Conservation (phyloP, 768 basidiomycete species). For the Podaxis sp. region DNA sequence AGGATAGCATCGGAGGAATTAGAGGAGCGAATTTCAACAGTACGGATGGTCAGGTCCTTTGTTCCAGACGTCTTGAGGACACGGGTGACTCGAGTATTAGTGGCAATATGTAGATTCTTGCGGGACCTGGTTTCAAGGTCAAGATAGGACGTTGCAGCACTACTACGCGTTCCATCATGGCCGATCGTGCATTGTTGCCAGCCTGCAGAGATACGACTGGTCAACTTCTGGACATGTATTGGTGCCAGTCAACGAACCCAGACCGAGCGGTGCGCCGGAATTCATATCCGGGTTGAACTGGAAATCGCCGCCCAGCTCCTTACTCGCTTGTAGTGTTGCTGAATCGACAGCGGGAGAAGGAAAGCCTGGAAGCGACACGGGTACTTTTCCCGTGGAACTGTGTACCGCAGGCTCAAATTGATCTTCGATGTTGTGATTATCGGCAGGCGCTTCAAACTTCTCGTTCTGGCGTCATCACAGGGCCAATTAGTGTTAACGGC, state of each 20-base stretch:
- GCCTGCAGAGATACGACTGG: conserved; percentile 6
- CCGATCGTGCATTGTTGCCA: conserved; percentile 25
- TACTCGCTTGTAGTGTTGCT: conserved; percentile 21
- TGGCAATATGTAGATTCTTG: conserved; percentile 30
- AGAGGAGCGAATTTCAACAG: conserved; percentile 12
- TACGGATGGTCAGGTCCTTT: conserved; percentile 6
- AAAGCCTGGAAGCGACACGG: conserved; percentile 19
- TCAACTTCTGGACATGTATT: background rate
- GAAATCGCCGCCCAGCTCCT: conserved; percentile 16
- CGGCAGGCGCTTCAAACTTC: conserved; percentile 20
- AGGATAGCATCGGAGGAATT: background rate
- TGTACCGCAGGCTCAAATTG: conserved; percentile 24
- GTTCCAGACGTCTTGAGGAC: conserved; percentile 8
- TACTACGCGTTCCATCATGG: conserved; percentile 23
- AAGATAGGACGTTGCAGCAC: conserved; percentile 28
- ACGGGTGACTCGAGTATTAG: conserved; percentile 27
- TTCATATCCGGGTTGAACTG: conserved; percentile 17
- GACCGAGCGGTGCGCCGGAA: conserved; percentile 15
- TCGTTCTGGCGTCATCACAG: conserved; percentile 10
- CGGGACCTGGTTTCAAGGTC: conserved; percentile 21
- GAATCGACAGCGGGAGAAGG: conserved; percentile 16
- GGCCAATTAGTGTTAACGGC: conserved; percentile 13
- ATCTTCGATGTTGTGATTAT: conserved; percentile 19
- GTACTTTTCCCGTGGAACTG: conserved; percentile 19
- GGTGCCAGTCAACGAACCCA: background rate